Evolutionary conservation across 805 yeast genomes (phyloP), one percentile per base, ranked within the genome.

Genomic region (Maudiozyma serrabonitensis): DNA sequence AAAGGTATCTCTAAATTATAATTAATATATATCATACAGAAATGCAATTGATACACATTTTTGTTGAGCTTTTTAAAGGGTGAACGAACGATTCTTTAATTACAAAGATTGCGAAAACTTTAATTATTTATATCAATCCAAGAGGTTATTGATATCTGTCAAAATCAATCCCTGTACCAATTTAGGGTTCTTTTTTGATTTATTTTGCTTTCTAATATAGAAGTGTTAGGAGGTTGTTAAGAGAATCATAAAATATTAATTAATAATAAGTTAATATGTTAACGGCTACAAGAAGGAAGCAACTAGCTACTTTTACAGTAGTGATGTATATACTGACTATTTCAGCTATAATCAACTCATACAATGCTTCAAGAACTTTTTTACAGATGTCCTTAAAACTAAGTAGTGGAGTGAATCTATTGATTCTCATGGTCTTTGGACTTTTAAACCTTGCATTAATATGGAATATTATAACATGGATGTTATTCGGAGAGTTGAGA

Each of bases 401-500:
- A 38, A 69, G 80, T 8, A 74, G 75, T 46, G 84, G 83, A 3
- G 50, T 74, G 52, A 67, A 74, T 47, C 56, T 71, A 9, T 56
- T 78, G 1, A 60, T 74, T 0, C 46, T 75, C 23, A 65, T 69
- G 2, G 74, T 77, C 50, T 73, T 82, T 64, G 54, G 74, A 16
- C 62, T 80, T 9, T 60, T 72, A 1, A 60, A 67, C 43, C 56
- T 67, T 5, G 52, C 66, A 1, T 53, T 68, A 2, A 13, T 74
- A 15, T 83, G 80, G 34, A 77, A 78, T 53, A 41, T 73, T 8
- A 54, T 81, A 0, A 84, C 81, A 45, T 53, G 65, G 26, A 1
- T 81, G 0, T 57, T 87, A 37, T 88, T 89, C 69, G 96, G 96
- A 0, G 81, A 80, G 50, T 68, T 91, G 47, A 72, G 95, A 50